Evolutionary conservation across 2,329 filamentous ascomycete species (phyloP), one percentile per base, ranked within the genome.

Genomic region (Ascochyta koolunga): DNA sequence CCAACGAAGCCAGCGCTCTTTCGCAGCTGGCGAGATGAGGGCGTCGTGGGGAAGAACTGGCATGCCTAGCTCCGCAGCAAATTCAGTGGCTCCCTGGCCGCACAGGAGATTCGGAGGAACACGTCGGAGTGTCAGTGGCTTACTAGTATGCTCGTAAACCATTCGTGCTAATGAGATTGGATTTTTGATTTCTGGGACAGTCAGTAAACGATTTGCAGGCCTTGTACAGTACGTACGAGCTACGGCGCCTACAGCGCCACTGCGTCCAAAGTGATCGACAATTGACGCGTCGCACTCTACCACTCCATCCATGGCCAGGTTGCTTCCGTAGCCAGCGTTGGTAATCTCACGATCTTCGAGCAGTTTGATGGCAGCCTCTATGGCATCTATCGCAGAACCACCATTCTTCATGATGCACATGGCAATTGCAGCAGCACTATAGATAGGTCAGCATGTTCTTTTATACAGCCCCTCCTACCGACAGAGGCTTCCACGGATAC

Each of bases 251-350:
- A 91, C 96, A 36, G 92, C 95, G 62, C 95, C 95, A 72, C 93
- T 98, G 60, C 92, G 87, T 36, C 96, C 95, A 44, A 88, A 80
- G 71, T 98, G 90, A 68, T 99, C 93, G 35, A 99, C 89, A 48
- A 99, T 85, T 0, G 91, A 93, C 50, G 95, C 95, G 79, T 99
- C 95, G 65, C 93, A 96, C 74, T 99, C 95, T 11, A 98, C 95
- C 1, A 87, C 85, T 1, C 95, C 95, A 64, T 97, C 89, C 59
- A 96, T 90, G 38, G 91, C 88, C 21, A 99, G 80, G 67, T 99
- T 99, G 76, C 95, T 99, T 40, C 96, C 95, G 71, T 90, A 98
- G 0, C 95, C 95, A 32, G 93, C 90, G 73, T 99, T 99, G 31
- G 96, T 99, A 62, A 99, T 96, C 67, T 97, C 92, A 52, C 89